Conservation (phyloP, 2,329 filamentous ascomycete genomes). For the Taxawa tesnikishii region DNA sequence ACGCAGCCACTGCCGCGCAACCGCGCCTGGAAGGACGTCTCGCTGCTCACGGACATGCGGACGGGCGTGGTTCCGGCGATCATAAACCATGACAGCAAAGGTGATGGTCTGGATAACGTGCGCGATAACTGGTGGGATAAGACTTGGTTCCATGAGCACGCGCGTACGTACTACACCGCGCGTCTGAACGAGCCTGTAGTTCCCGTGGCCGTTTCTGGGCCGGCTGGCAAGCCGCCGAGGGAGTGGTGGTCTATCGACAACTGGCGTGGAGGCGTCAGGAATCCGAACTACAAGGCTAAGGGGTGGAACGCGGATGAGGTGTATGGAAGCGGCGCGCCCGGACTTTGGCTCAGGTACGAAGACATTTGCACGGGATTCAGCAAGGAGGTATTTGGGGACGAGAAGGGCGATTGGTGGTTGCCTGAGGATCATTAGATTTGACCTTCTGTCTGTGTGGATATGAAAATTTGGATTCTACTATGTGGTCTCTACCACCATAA, state of each 20-base stretch:
- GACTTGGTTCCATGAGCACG: constrained; percentile 9
- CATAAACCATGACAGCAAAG: constrained; percentile 5
- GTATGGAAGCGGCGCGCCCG: not conserved
- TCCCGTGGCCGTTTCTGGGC: constrained; percentile 22
- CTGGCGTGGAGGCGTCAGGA: constrained; percentile 6
- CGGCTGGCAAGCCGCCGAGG: constrained; percentile 20
- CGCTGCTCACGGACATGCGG: constrained; percentile 9
- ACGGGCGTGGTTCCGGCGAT: constrained; percentile 8
- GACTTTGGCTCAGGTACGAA: constrained; percentile 6
- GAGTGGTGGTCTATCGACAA: constrained; percentile 6
- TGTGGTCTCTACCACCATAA: too few species aligned
- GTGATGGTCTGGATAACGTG: constrained; percentile 1
- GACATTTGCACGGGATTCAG: constrained; percentile 5
- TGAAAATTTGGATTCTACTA: too few species aligned
- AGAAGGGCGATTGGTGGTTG: constrained; percentile 5
- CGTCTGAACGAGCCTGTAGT: constrained; percentile 8
- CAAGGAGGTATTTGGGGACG: constrained; percentile 6
- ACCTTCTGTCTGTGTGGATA: too few species aligned
- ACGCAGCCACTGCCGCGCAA: constrained; percentile 4
- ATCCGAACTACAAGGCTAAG: too few species aligned
- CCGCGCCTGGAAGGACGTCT: constrained; percentile 7
- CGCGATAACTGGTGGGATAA: constrained; percentile 6
- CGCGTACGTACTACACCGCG: constrained; percentile 8
- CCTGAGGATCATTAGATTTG: constrained; percentile 4
- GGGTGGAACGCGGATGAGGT: not conserved